These are phyloP conservation scores for Dactylellina drechsleri DNA, from an alignment of 2,329 filamentous ascomycete species.

Conservation along the genomic window DNA sequence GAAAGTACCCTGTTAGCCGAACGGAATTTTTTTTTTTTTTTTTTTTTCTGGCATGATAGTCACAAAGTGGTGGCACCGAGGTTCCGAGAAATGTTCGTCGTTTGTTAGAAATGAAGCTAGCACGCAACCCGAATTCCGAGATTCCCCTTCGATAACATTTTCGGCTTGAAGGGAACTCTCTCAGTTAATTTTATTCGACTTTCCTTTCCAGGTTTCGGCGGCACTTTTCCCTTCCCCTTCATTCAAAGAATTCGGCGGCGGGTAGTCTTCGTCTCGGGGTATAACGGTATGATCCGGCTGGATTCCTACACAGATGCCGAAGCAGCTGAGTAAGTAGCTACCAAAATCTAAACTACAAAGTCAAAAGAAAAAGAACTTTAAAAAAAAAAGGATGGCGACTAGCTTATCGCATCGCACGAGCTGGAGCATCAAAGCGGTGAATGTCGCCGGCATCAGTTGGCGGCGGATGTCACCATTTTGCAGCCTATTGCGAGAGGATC, in stretches of 20 bases:
- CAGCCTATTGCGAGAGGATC: constrained; percentile 53
- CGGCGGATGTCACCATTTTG: constrained; percentile 49
- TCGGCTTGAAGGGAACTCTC: constrained; percentile 35
- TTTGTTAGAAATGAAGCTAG: constrained; percentile 25
- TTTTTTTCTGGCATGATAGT: background rate
- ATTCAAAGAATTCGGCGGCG: constrained; percentile 22
- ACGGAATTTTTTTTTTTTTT: background rate
- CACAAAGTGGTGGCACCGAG: background rate
- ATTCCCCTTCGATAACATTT: constrained; percentile 33
- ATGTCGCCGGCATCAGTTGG: background rate
- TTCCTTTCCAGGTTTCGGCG: constrained; percentile 28
- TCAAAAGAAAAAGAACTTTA: constrained; percentile 15
- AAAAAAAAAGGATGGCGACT: background rate
- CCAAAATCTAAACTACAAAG: too few relatives aligned
- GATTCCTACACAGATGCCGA: constrained; percentile 46
- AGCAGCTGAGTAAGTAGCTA: too few relatives aligned
- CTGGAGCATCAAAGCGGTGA: background rate
- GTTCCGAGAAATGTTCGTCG: constrained; percentile 50
- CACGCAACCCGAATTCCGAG: constrained; percentile 42
- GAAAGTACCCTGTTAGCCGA: constrained; percentile 20
- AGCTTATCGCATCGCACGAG: background rate
- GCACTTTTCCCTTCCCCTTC: background rate
- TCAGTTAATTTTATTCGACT: constrained; percentile 23
- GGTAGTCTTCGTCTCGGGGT: constrained; percentile 47
- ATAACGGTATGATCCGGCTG: constrained; percentile 19